Conservation (phyloP, 805 yeast genomes). For the Ogataea polymorpha region DNA sequence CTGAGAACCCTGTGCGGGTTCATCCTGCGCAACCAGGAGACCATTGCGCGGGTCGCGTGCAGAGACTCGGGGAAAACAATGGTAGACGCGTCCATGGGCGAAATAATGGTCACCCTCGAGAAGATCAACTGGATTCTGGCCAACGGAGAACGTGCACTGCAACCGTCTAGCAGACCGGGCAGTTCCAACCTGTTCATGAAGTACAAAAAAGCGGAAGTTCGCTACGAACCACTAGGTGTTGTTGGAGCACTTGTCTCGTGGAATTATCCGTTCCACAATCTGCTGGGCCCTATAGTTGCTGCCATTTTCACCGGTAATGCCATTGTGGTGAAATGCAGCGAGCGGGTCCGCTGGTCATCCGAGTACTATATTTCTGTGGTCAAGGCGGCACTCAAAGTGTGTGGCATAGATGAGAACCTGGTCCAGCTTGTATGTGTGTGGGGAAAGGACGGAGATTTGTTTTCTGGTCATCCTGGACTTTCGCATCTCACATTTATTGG, state of each 20-base stretch:
- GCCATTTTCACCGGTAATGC: slow-evolving; percentile 89
- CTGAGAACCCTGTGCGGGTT: slow-evolving; percentile 68
- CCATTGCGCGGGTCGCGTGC: slow-evolving; percentile 88
- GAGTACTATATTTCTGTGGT: slow-evolving; percentile 71
- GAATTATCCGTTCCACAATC: slow-evolving; percentile 96
- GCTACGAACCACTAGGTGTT: slow-evolving; percentile 89
- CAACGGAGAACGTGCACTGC: slow-evolving; percentile 73
- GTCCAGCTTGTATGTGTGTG: slow-evolving; percentile 88
- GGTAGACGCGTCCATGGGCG: slow-evolving; percentile 96
- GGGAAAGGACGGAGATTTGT: slow-evolving; percentile 79
- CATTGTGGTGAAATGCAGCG: slow-evolving; percentile 89
- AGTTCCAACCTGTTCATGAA: slow-evolving; percentile 82
- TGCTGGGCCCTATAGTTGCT: slow-evolving; percentile 90
- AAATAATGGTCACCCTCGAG: slow-evolving; percentile 91
- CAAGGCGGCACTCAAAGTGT: slow-evolving; percentile 64
- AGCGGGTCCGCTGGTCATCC: slow-evolving; percentile 94
- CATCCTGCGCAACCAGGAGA: slow-evolving; percentile 77
- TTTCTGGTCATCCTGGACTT: slow-evolving; percentile 79
- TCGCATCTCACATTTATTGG: slow-evolving; percentile 94
- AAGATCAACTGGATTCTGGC: slow-evolving; percentile 86
- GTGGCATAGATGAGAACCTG: slow-evolving; percentile 75
- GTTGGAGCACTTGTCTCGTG: slow-evolving; percentile 91
- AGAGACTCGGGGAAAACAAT: slow-evolving; percentile 95
- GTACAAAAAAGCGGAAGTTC: slow-evolving; percentile 88
- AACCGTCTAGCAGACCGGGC: slow-evolving; percentile 76